Conservation (phyloP, 1,284 basidiomycete genomes). For the Ganoderma lucidum region DNA sequence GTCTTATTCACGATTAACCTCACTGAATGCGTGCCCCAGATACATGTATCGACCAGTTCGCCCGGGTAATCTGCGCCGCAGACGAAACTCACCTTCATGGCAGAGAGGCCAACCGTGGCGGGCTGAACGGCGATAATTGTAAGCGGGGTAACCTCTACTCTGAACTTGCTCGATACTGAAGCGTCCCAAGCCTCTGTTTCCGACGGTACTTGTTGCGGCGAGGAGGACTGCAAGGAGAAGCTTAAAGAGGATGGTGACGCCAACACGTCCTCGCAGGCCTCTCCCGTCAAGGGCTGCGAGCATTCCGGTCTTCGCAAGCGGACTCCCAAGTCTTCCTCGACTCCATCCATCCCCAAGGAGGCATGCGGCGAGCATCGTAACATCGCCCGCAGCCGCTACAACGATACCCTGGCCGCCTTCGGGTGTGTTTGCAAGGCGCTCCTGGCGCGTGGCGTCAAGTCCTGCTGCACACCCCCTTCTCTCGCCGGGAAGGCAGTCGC, state of each 20-base stretch:
- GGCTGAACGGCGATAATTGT: constrained; percentile 9
- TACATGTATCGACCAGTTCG: constrained; percentile 39
- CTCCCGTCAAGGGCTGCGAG: constrained; percentile 12
- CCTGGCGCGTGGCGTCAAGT: constrained; percentile 39
- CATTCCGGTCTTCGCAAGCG: constrained; percentile 38
- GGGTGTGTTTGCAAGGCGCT: constrained; percentile 43
- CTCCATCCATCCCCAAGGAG: constrained; percentile 29
- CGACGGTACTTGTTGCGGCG: constrained; percentile 26
- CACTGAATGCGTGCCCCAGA: constrained; percentile 27
- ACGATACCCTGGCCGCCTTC: constrained; percentile 41
- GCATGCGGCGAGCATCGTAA: constrained; percentile 41
- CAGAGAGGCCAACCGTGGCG: not conserved
- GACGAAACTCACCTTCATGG: constrained; percentile 41
- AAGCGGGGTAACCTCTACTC: not conserved
- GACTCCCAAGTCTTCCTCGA: constrained; percentile 9
- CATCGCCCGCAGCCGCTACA: constrained; percentile 40
- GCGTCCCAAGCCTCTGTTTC: not conserved
- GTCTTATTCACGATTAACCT: not conserved
- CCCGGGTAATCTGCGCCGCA: constrained; percentile 41
- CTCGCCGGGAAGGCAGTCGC: constrained; percentile 20
- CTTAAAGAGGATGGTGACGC: constrained; percentile 1
- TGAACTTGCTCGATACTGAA: not conserved
- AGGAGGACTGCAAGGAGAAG: not conserved
- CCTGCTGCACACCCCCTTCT: constrained; percentile 36
- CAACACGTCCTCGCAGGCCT: not conserved